Evolutionary conservation across 805 yeast genomes (phyloP).

Genomic region (Zygosaccharomyces rouxii): DNA sequence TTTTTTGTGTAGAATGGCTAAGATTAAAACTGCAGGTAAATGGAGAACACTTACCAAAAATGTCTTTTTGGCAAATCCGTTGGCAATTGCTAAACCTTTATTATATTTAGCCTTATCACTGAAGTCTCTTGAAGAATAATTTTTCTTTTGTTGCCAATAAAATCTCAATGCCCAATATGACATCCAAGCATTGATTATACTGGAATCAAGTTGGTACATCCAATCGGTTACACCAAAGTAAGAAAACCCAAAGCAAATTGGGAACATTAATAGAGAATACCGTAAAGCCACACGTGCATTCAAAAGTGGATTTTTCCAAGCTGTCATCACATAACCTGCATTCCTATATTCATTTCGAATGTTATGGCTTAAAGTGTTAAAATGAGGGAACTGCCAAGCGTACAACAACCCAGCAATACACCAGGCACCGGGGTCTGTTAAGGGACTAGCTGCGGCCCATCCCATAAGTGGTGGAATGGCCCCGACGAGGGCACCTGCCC

Average conservation of each 20-base stretch:
- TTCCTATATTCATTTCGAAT: constrained; percentile 80
- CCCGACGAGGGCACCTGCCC: constrained; percentile 99
- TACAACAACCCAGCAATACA: constrained; percentile 80
- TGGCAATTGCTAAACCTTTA: constrained; percentile 59
- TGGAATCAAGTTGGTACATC: constrained; percentile 75
- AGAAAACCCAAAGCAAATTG: constrained; percentile 77
- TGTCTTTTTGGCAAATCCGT: constrained; percentile 69
- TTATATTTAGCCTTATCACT: constrained; percentile 36
- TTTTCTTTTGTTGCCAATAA: constrained; percentile 75
- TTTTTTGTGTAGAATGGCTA: constrained; percentile 92
- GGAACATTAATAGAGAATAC: constrained; percentile 90
- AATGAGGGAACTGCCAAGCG: constrained; percentile 99
- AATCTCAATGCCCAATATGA: constrained; percentile 72
- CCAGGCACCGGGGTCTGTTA: constrained; percentile 91
- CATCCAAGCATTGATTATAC: constrained; percentile 81
- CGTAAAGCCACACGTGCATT: constrained; percentile 92
- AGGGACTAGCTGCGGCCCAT: constrained; percentile 88
- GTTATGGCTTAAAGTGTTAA: constrained; percentile 85
- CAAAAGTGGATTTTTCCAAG: constrained; percentile 83
- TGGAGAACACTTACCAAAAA: constrained; percentile 97
- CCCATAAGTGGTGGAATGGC: constrained; percentile 99
- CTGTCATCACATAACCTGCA: constrained; percentile 98
- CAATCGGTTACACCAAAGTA: constrained; percentile 80
- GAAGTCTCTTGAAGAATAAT: constrained; percentile 42
- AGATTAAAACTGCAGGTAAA: constrained; percentile 78